phyloP scores from a whole-genome alignment of 257 asterid genomes.

The Solanum clarkiae region DNA sequence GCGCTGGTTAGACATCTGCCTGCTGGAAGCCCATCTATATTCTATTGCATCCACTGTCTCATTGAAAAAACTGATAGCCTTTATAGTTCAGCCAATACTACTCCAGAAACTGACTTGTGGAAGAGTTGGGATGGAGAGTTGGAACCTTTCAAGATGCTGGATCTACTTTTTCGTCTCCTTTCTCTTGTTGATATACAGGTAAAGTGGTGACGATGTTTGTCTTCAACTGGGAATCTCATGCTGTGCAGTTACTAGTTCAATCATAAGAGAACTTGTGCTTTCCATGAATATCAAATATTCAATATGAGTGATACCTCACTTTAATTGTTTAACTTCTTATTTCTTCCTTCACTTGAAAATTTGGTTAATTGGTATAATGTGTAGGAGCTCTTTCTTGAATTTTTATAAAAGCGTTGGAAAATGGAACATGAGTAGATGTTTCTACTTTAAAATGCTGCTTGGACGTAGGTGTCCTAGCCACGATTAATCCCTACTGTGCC shows the following conservation, averaged over 20 bases:
- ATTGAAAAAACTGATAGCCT: constrained; percentile 51
- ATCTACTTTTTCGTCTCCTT: constrained; percentile 68
- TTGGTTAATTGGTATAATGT: background rate
- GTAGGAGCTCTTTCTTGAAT: background rate
- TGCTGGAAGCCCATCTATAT: constrained; percentile 83
- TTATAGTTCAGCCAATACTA: constrained; percentile 19
- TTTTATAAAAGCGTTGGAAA: background rate
- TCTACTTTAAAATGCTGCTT: background rate
- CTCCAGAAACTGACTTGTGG: constrained; percentile 30
- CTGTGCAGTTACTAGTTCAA: background rate
- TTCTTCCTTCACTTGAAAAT: background rate
- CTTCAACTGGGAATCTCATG: background rate
- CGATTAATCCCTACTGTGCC: background rate
- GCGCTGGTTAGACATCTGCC: constrained; percentile 87
- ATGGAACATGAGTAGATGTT: background rate
- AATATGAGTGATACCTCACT: background rate
- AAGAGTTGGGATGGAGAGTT: constrained; percentile 58
- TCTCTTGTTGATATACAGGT: constrained; percentile 84
- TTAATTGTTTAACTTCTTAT: background rate
- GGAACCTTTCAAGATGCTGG: constrained; percentile 58
- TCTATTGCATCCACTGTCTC: constrained; percentile 56
- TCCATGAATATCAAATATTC: background rate
- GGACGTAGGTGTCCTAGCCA: background rate
- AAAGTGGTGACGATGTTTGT: background rate
- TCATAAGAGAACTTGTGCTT: background rate